phyloP scores from a whole-genome alignment of 306 rosid genomes.

The Dalbergia cochinchinensis region DNA sequence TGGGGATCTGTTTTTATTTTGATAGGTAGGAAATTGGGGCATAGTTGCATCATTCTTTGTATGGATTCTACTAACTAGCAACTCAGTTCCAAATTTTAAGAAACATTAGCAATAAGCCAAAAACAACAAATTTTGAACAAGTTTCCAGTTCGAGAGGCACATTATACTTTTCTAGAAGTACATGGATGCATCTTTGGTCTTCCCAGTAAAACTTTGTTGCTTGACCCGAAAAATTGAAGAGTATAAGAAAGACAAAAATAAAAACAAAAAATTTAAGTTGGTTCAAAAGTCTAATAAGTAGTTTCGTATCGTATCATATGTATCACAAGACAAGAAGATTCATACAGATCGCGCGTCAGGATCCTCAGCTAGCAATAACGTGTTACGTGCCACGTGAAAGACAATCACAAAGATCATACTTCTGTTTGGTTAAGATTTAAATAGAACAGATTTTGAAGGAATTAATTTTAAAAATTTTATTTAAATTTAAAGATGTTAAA shows the following conservation, averaged over 20 bases:
- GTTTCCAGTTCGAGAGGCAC: conserved; percentile 10
- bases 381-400: conserved; percentile 28
- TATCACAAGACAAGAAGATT: conserved; percentile 50
- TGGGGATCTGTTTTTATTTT: too few relatives aligned
- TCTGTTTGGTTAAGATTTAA: too few relatives aligned
- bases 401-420: not conserved
- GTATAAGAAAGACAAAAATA: not conserved
- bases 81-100: conserved; percentile 2
- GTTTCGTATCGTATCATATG: conserved; percentile 29
- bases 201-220: conserved; percentile 39
- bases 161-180: conserved; percentile 3
- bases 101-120: conserved; percentile 11
- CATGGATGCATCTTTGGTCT: conserved; percentile 1
- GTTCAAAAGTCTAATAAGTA: conserved; percentile 51
- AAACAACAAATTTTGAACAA: conserved; percentile 23
- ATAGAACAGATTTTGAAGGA: too few relatives aligned
- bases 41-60: conserved; percentile 22
- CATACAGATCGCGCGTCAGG: not conserved
- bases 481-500: too few relatives aligned
- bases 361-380: not conserved
- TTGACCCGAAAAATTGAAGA: conserved; percentile 34
- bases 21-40: conserved; percentile 19
- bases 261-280: not conserved
- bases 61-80: conserved; percentile 10
- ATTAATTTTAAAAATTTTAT: too few relatives aligned